Conservation (phyloP, 2,329 filamentous ascomycete species). For the Aspergillus tubingensis region DNA sequence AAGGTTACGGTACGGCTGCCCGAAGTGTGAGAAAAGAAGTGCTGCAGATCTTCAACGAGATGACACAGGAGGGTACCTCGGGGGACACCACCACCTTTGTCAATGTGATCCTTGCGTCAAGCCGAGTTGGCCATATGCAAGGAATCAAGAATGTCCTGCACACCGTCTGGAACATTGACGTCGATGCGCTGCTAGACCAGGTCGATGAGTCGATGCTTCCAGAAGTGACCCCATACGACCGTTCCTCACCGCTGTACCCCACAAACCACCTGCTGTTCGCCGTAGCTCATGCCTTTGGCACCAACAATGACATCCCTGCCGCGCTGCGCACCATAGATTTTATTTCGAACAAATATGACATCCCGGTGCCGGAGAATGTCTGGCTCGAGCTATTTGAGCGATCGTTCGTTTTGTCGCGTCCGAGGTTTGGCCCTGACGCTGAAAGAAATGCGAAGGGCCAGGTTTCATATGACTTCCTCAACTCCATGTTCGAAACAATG, state of each 20-base stretch:
- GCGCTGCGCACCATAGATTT: constrained; percentile 64
- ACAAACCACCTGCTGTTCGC: constrained; percentile 61
- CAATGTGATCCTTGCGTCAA: constrained; percentile 55
- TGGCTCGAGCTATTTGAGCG: constrained; percentile 71
- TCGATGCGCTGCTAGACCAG: constrained; percentile 42
- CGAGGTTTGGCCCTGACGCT: constrained; percentile 39
- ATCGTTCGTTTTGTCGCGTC: constrained; percentile 60
- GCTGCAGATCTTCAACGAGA: constrained; percentile 48
- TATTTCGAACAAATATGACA: constrained; percentile 60
- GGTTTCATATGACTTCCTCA: constrained; percentile 49
- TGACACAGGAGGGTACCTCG: constrained; percentile 47
- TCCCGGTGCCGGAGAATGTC: constrained; percentile 58
- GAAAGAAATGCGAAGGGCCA: constrained; percentile 27
- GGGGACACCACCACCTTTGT: constrained; percentile 57
- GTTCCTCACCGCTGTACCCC: constrained; percentile 60
- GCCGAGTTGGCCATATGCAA: constrained; percentile 53
- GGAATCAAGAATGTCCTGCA: constrained; percentile 52
- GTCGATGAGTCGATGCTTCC: constrained; percentile 35
- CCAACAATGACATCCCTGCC: constrained; percentile 62
- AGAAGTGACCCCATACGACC: constrained; percentile 44
- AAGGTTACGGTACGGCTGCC: constrained; percentile 33
- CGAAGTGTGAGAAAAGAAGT: constrained; percentile 40
- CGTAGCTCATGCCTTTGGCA: constrained; percentile 69
- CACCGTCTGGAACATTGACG: constrained; percentile 58
- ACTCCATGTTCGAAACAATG: constrained; percentile 62